Evolutionary conservation across 345 rosid species (phyloP), one percentile per base, ranked within the genome.

Genomic region (Bruguiera gymnorhiza): DNA sequence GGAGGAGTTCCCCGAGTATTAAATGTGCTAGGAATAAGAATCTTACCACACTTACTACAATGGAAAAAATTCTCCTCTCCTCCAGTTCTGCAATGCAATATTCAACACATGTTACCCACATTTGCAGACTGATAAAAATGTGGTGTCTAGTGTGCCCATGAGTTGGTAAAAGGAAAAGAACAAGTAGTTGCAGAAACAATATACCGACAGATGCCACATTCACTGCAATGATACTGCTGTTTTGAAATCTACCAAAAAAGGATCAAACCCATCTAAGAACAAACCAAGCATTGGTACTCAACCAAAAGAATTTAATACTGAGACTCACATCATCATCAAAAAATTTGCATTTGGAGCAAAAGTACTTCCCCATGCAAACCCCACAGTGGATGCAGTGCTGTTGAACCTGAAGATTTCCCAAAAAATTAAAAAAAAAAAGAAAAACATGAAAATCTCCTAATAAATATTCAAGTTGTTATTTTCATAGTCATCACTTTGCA

Each of bases 291-390:
- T 18, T 21, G 13, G 50, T 20, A 30, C 53, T 24, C 3, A 8
- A 48, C 31, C 6, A 3, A 6, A 15, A 51, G 26, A 6, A 11
- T 15, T 23, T 0, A 24, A 36, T 26, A 9, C 20, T 20, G 70
- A 63, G 53, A 65, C 72, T 73, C 74, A 88, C 97, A 78, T 90
- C 92, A 79, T 88, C 93, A 31, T 88, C 90, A 1, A 85, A 86
- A 73, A 88, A 84, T 57, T 86, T 90, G 87, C 97, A 90, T 50
- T 74, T 77, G 1, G 80, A 52, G 76, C 97, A 90, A 52, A 83
- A 90, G 73, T 88, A 90, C 66, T 84, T 83, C 63, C 96, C 93
- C 93, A 90, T 84, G 70, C 90, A 84, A 65, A 82, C 89, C 51
- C 94, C 89, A 73, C 97, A 90, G 3, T 69, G 60, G 15, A 72